These are phyloP conservation scores for Chrysoporthe austroafricana DNA, from an alignment of 2,329 filamentous ascomycete genomes.

Conservation along the genomic window DNA sequence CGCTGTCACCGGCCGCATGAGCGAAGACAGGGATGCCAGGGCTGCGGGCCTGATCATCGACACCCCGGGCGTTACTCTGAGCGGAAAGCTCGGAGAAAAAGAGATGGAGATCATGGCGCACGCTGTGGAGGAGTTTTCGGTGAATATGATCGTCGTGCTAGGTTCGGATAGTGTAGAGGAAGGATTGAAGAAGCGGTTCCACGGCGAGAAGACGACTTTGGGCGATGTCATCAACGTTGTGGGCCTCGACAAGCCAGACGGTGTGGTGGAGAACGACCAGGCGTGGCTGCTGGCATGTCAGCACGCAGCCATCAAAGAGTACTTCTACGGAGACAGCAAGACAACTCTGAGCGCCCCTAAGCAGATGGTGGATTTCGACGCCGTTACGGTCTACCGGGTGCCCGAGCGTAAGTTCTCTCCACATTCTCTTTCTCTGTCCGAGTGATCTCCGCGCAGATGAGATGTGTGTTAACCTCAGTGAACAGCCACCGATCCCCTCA, in stretches of 20 bases:
- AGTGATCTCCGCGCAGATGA: too few species aligned
- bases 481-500: conserved; percentile 37
- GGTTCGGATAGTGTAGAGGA: conserved; percentile 77
- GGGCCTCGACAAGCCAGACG: conserved; percentile 81
- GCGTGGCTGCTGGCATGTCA: conserved; percentile 73
- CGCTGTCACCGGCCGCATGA: conserved; percentile 75
- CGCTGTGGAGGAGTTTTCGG: conserved; percentile 66
- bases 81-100: conserved; percentile 53
- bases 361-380: conserved; percentile 78
- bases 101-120: conserved; percentile 80
- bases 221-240: conserved; percentile 76
- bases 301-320: conserved; percentile 81
- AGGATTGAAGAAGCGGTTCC: conserved; percentile 74
- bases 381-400: conserved; percentile 73
- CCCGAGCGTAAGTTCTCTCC: conserved; percentile 55
- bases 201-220: conserved; percentile 54
- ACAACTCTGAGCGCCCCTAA: conserved; percentile 85
- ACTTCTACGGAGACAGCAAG: conserved; percentile 86
- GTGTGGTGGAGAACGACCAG: conserved; percentile 77
- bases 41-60: conserved; percentile 84
- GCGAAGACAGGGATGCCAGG: conserved; percentile 73
- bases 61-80: conserved; percentile 71
- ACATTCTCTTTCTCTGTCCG: conserved; percentile 13
- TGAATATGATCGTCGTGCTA: conserved; percentile 81
- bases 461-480: conserved; percentile 13